These are phyloP conservation scores for Cunninghamia lanceolata DNA, from an alignment of 75 land plant species.

Conservation along the genomic window DNA sequence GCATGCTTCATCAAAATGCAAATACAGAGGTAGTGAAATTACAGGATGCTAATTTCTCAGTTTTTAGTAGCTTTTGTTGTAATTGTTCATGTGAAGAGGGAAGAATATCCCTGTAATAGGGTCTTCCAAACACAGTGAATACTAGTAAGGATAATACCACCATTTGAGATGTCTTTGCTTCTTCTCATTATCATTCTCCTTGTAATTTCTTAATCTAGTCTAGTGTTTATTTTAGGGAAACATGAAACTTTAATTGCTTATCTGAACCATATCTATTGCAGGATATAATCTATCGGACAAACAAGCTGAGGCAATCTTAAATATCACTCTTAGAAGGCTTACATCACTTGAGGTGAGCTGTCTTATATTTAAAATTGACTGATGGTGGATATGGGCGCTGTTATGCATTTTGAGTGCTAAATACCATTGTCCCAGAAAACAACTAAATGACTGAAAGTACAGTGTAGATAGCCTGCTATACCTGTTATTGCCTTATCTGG, in stretches of 20 bases:
- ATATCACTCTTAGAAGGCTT: constrained; percentile 79
- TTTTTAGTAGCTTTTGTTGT: not conserved
- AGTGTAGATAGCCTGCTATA: not conserved
- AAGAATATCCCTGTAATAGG: not conserved
- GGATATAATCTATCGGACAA: constrained; percentile 64
- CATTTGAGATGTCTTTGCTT: not conserved
- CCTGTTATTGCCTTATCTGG: not conserved
- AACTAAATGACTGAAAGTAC: not conserved
- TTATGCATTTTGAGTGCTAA: not conserved
- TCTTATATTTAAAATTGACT: not conserved
- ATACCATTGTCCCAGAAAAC: not conserved
- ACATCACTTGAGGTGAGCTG: constrained; percentile 75
- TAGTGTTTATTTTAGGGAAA: not conserved
- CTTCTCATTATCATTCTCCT: not conserved
- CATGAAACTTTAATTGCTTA: not conserved
- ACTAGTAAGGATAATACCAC: not conserved
- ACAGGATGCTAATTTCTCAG: not conserved
- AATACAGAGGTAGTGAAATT: not conserved
- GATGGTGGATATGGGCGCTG: not conserved
- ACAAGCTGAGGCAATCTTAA: constrained; percentile 91
- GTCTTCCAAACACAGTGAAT: not conserved
- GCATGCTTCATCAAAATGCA: not conserved
- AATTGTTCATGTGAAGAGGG: not conserved
- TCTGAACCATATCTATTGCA: constrained; percentile 18
- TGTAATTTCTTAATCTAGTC: not conserved